Evolutionary conservation across 306 rosid species (phyloP).

Genomic region (Fragaria nilgerrensis): DNA sequence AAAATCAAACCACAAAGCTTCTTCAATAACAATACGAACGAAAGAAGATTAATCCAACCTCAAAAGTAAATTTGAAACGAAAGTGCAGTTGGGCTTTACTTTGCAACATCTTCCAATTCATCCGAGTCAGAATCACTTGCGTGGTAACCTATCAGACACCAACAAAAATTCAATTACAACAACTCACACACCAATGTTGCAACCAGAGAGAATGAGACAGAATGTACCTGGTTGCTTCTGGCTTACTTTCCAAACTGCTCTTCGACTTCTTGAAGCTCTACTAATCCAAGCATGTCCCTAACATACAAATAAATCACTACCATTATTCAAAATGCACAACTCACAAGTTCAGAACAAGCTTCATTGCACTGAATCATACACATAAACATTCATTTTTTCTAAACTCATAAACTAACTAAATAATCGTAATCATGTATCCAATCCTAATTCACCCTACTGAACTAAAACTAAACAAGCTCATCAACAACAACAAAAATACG

Average conservation of each 20-base stretch:
- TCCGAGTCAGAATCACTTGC: constrained; percentile 83
- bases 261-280: constrained; percentile 54
- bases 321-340: constrained; percentile 18
- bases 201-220: neutral
- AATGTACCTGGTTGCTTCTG: constrained; percentile 63
- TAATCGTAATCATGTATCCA: neutral
- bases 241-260: constrained; percentile 51
- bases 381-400: neutral
- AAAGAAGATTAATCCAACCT: constrained; percentile 10
- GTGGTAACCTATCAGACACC: constrained; percentile 52
- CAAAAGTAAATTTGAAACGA: constrained; percentile 23
- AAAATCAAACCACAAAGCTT: neutral
- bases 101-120: constrained; percentile 34
- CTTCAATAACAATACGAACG: neutral
- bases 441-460: neutral
- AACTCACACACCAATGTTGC: constrained; percentile 8
- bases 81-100: constrained; percentile 25
- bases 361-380: neutral
- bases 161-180: constrained; percentile 13
- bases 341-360: neutral
- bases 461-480: neutral
- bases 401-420: neutral
- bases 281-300: constrained; percentile 75
- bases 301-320: constrained; percentile 1
- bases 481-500: neutral